Base-by-base conservation (phyloP, 2,329 filamentous ascomycete species). In the Tolypocladium tropicale region DNA sequence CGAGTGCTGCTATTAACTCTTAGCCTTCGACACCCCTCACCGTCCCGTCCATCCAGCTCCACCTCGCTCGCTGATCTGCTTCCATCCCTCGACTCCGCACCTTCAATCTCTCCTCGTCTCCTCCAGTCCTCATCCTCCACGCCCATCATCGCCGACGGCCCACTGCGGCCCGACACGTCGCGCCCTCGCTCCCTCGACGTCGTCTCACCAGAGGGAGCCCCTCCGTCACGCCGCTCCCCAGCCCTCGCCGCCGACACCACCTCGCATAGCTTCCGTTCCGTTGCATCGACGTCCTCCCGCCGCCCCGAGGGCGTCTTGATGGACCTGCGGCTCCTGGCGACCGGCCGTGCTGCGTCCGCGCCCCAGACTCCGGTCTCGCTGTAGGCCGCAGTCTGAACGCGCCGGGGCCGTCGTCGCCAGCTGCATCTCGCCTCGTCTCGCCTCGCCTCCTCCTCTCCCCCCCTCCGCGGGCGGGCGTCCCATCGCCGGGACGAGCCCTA, bases 241-340 rank as follows among this genome's bases (percentile, higher is more conserved):
- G 46, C 46, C 32, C 12, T 4, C 18, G 10, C 18, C 46, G 28
- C 46, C 46, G 46, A 32, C n/a, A 32, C 46, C 30, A 12, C n/a
- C n/a, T n/a, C n/a, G n/a, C n/a, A n/a, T n/a, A n/a, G n/a, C n/a
- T n/a, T n/a, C n/a, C n/a, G n/a, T n/a, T n/a, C n/a, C n/a, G n/a
- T n/a, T n/a, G n/a, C n/a, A n/a, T n/a, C n/a, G n/a, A n/a, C n/a
- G n/a, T 34, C 48, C 49, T n/a, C 37, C 25, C 37, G 21, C 36
- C n/a, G 54, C 33, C n/a, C n/a, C 50, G 50, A 56, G 52, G 50
- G 63, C 58, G 60, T 65, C 67, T 74, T 70, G 63, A 73, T 72
- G 70, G 70, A 70, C 68, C 66, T 61, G 64, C 63, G 64, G 67
- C 66, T 65, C 62, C 65, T 70, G 69, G 65, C 65, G 64, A 64